phyloP scores from a whole-genome alignment of 2,329 filamentous ascomycete genomes.

The Penicillium sp. region DNA sequence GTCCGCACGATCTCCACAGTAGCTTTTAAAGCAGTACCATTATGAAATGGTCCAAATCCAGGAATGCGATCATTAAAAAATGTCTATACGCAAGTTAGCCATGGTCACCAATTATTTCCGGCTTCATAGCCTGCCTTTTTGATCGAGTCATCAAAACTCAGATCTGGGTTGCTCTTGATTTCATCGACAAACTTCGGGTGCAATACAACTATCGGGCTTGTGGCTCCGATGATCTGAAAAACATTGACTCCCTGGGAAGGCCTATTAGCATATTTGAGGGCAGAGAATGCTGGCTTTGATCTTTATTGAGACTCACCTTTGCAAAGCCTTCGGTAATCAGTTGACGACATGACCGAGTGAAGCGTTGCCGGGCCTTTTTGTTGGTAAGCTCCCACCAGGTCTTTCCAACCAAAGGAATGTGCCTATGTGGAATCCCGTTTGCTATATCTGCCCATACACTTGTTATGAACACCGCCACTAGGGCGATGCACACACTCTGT shows the following conservation, averaged over 20 bases:
- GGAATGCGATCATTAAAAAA: constrained; percentile 33
- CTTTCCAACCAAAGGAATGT: constrained; percentile 32
- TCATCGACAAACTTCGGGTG: constrained; percentile 35
- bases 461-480: constrained; percentile 23
- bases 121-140: constrained; percentile 20
- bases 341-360: constrained; percentile 24
- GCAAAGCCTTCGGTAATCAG: constrained; percentile 31
- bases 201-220: constrained; percentile 29
- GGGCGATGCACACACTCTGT: constrained; percentile 22
- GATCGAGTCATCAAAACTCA: constrained; percentile 28
- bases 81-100: constrained; percentile 17
- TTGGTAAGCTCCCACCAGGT: constrained; percentile 34
- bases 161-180: constrained; percentile 33
- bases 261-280: neutral
- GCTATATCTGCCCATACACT: constrained; percentile 28
- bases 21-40: constrained; percentile 13
- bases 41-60: constrained; percentile 34
- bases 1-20: constrained; percentile 29
- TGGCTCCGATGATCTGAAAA: constrained; percentile 31
- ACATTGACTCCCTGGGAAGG: constrained; percentile 22
- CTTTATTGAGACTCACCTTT: constrained; percentile 20
- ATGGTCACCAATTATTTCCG: neutral
- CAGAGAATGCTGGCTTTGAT: neutral
- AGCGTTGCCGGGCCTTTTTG: constrained; percentile 31
- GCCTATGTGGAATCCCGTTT: constrained; percentile 29